Evolutionary conservation across 768 basidiomycete species (phyloP).

Genomic region (Suillus paluster): DNA sequence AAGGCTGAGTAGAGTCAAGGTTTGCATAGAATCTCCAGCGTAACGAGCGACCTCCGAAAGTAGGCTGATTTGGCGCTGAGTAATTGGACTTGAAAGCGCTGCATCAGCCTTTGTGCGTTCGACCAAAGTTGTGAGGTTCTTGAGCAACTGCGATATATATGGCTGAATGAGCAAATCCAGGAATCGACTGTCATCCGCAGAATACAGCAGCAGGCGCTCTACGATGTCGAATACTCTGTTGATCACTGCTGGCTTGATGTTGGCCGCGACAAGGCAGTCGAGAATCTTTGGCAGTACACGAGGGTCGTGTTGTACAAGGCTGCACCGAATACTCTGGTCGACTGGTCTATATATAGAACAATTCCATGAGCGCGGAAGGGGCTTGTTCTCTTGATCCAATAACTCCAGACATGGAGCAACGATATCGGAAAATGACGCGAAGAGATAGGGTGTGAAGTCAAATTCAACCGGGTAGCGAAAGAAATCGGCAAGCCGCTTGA

Average conservation of each 20-base stretch:
- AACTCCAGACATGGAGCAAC: constrained; percentile 81
- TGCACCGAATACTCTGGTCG: constrained; percentile 59
- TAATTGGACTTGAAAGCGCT: constrained; percentile 61
- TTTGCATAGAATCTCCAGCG: constrained; percentile 71
- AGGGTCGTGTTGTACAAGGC: constrained; percentile 71
- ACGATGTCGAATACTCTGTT: constrained; percentile 84
- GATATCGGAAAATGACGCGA: constrained; percentile 65
- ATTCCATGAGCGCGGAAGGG: constrained; percentile 85
- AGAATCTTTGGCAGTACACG: constrained; percentile 78
- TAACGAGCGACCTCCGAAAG: constrained; percentile 81
- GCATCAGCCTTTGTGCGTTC: constrained; percentile 59
- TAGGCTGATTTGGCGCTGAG: constrained; percentile 81
- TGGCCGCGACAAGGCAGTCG: constrained; percentile 77
- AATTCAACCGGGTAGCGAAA: constrained; percentile 76
- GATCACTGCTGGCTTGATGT: constrained; percentile 87
- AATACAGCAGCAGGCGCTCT: constrained; percentile 65
- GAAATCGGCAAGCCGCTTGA: constrained; percentile 89
- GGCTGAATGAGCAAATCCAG: constrained; percentile 64
- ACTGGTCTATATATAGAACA: constrained; percentile 80
- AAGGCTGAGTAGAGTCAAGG: constrained; percentile 68
- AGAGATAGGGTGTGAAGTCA: constrained; percentile 76
- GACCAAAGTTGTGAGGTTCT: constrained; percentile 71
- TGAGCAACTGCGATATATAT: constrained; percentile 70
- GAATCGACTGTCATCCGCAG: constrained; percentile 53
- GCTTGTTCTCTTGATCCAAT: constrained; percentile 84